Evolutionary conservation across 129 eudicot genomes (phyloP).

Genomic region (Escallonia rubra): DNA sequence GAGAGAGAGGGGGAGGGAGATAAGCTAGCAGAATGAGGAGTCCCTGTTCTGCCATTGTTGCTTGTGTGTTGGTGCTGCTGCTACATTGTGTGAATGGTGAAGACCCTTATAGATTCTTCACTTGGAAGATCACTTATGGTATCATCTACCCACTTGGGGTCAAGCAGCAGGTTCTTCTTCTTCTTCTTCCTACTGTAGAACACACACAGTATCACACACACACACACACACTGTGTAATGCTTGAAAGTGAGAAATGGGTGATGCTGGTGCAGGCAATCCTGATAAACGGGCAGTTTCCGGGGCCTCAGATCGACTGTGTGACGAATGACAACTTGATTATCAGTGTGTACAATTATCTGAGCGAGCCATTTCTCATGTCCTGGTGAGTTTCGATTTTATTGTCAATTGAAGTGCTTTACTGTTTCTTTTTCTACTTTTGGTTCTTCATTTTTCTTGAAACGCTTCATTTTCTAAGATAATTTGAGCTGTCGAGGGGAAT

Average conservation of each 20-base stretch:
- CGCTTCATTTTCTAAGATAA: no score
- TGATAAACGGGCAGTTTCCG: slow-evolving; percentile 98
- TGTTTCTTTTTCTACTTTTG: neutral
- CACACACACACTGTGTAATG: neutral
- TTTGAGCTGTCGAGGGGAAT: no score
- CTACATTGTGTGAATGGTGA: slow-evolving; percentile 52
- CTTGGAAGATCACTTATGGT: slow-evolving; percentile 91
- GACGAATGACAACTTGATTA: slow-evolving; percentile 91
- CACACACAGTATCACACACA: no score
- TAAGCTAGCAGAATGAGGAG: slow-evolving; percentile 22
- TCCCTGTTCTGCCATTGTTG: slow-evolving; percentile 23
- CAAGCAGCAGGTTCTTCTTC: slow-evolving; percentile 66
- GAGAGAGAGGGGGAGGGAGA: neutral
- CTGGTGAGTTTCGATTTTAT: slow-evolving; percentile 47
- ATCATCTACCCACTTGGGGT: slow-evolving; percentile 82
- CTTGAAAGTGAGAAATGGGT: neutral
- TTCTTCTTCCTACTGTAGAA: neutral
- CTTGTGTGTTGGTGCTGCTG: slow-evolving; percentile 22
- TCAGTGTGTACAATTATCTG: slow-evolving; percentile 81
- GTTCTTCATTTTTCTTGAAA: neutral
- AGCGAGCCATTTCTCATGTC: slow-evolving; percentile 87
- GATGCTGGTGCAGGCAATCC: slow-evolving; percentile 57
- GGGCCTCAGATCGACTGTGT: slow-evolving; percentile 93
- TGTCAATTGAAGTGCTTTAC: neutral
- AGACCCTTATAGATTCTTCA: slow-evolving; percentile 81